Evolutionary conservation across 805 yeast genomes (phyloP), one percentile per base, ranked within the genome.

Genomic region (Kluyveromyces wickerhamii): DNA sequence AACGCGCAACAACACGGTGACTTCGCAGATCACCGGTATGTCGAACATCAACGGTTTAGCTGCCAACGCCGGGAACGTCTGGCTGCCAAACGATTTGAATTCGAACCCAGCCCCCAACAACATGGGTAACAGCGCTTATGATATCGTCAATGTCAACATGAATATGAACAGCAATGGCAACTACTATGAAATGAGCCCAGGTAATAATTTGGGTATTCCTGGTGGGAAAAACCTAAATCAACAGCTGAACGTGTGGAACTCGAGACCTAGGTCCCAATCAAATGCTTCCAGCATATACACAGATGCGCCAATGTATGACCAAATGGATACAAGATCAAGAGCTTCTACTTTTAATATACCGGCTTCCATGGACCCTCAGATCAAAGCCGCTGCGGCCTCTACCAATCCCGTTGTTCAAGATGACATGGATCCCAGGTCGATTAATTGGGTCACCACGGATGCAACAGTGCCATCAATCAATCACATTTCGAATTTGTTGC

Each of bases 391-490:
- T 39, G 37, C 25, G 34, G 34, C 34, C 28, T 26, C 41, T 38
- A 34, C 35, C 17, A 36, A 55, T 53, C 57, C 67, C 29, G 38
- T 60, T 8, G 59, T 71, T 32, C 60, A 61, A 25, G 88, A 82
- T 50, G 77, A 78, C 39, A 60, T 75, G 27, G 79, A 79, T 43
- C 75, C 79, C 37, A 59, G 71, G 19, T 63, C 69, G 23, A 61
- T 79, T 26, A 67, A 72, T 27, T 67, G 80, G 62, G 78, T 80
- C n/a, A 76, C 88, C 2, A 74, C 82, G 27, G 85, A 80, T 49
- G 69, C 83, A 3, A 64, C 75, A 29, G 62, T 84, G 42, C 83
- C 83, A 4, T 84, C 89, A 6, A 77, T 94, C 2, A 76, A 81
- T 44, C 77, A 82, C 20, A 65, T 89, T 29, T 65, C 86, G 44